A percentile compares a stretch with the other conserved stretches of the same genome.
Conservation (phyloP, 805 yeast species). For the Lipomyces yamanashiensis region DNA sequence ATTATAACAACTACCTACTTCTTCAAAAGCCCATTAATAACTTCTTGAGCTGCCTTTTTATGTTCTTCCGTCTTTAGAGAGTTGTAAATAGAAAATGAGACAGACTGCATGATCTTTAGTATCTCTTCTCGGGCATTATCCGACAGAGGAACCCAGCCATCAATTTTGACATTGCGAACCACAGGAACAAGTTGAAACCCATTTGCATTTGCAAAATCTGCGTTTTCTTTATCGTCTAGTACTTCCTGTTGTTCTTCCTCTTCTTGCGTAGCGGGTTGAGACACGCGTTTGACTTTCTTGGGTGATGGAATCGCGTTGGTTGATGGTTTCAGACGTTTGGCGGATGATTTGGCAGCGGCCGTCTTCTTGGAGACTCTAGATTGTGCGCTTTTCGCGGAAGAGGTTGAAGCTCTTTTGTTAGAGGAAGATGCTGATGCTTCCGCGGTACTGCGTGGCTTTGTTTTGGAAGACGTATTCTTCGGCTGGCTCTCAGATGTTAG, state of each 20-base stretch:
- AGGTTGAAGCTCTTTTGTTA: not conserved
- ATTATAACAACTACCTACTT: constrained; percentile 8
- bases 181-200: constrained; percentile 11
- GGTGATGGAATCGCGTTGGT: not conserved
- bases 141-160: constrained; percentile 21
- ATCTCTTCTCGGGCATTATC: constrained; percentile 25
- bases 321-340: not conserved
- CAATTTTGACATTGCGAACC: constrained; percentile 16
- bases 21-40: constrained; percentile 11
- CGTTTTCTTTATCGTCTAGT: not conserved
- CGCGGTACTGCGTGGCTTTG: not conserved
- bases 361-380: not conserved
- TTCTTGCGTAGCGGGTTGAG: not conserved
- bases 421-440: not conserved
- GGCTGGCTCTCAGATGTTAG: not conserved
- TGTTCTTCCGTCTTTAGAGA: constrained; percentile 14
- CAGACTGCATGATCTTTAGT: constrained; percentile 12
- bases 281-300: not conserved
- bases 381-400: not conserved
- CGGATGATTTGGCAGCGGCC: not conserved
- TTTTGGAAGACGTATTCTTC: not conserved
- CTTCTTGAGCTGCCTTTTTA: constrained; percentile 23
- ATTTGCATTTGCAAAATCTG: not conserved
- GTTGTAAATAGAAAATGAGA: constrained; percentile 22
- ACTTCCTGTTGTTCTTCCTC: not conserved